A percentile compares a stretch with the other conserved stretches of the same genome.
Evolutionary conservation across 1,284 basidiomycete species (phyloP).

Genomic region (Pseudozyma thailandica): DNA sequence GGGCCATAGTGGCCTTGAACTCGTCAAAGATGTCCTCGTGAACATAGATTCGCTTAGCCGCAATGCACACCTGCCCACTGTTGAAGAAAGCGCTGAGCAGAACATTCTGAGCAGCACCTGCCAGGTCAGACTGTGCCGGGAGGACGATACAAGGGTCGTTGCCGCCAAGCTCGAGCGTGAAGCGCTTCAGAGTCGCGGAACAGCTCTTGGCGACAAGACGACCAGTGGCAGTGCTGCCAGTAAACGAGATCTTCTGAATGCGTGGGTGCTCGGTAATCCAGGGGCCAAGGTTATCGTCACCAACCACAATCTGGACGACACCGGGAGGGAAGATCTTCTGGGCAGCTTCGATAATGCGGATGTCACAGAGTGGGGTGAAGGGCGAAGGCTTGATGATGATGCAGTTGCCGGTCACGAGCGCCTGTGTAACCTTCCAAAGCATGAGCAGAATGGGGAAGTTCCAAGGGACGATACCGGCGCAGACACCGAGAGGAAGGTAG

Average conservation of each 20-base stretch:
- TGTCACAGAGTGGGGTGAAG: constrained; percentile 49
- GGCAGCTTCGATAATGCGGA: constrained; percentile 42
- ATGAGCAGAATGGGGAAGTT: constrained; percentile 50
- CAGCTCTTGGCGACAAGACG: constrained; percentile 41
- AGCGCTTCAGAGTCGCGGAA: constrained; percentile 47
- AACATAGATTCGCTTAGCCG: constrained; percentile 48
- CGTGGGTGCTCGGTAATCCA: constrained; percentile 45
- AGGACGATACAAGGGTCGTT: constrained; percentile 44
- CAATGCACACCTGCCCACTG: constrained; percentile 45
- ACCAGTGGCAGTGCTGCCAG: constrained; percentile 43
- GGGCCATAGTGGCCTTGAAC: constrained; percentile 24
- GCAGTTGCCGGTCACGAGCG: constrained; percentile 43
- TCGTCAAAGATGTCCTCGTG: constrained; percentile 55
- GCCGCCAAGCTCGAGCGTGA: constrained; percentile 54
- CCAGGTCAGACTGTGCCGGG: constrained; percentile 27
- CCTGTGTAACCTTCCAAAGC: constrained; percentile 45
- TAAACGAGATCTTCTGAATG: constrained; percentile 52
- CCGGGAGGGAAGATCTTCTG: constrained; percentile 50
- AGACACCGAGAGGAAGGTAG: constrained; percentile 31
- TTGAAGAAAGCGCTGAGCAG: constrained; percentile 37
- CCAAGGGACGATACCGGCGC: constrained; percentile 50
- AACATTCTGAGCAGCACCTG: constrained; percentile 19
- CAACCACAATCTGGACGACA: constrained; percentile 43
- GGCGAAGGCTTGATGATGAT: constrained; percentile 55
- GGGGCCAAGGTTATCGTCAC: constrained; percentile 43